These are phyloP conservation scores for Candida tropicalis DNA, from an alignment of 1,139 yeast genomes.

Conservation along the genomic window DNA sequence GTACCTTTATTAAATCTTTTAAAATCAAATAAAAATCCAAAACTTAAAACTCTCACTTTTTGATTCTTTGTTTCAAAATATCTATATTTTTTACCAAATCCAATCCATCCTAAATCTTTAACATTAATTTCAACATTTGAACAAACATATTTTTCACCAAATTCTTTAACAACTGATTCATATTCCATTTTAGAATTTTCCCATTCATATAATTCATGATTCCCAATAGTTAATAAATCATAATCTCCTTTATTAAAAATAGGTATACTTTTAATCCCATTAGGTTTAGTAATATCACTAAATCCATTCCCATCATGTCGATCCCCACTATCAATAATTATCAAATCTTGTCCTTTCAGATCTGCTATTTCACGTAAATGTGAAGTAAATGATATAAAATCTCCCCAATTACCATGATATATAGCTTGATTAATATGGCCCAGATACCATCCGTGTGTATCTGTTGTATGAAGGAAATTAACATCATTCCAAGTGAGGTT, in stretches of 20 bases:
- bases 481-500: constrained; percentile 66
- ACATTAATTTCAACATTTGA: constrained; percentile 76
- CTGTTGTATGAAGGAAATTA: constrained; percentile 90
- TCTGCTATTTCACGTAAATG: constrained; percentile 52
- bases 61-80: constrained; percentile 65
- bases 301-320: constrained; percentile 94
- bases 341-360: constrained; percentile 55
- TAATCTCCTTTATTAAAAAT: constrained; percentile 69
- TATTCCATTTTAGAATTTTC: constrained; percentile 69
- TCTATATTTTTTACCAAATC: constrained; percentile 69
- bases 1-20: constrained; percentile 60
- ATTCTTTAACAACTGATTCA: constrained; percentile 57
- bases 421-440: constrained; percentile 80
- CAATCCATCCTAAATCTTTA: constrained; percentile 52
- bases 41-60: constrained; percentile 57
- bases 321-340: constrained; percentile 88
- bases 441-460: constrained; percentile 94
- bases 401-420: constrained; percentile 93
- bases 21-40: constrained; percentile 84
- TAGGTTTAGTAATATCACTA: constrained; percentile 74
- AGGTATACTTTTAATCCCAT: constrained; percentile 64
- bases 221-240: constrained; percentile 85
- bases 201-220: constrained; percentile 85
- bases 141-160: constrained; percentile 67
- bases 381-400: constrained; percentile 68